phyloP scores from a whole-genome alignment of 257 asterid species.

The Coffea eugenioides region DNA sequence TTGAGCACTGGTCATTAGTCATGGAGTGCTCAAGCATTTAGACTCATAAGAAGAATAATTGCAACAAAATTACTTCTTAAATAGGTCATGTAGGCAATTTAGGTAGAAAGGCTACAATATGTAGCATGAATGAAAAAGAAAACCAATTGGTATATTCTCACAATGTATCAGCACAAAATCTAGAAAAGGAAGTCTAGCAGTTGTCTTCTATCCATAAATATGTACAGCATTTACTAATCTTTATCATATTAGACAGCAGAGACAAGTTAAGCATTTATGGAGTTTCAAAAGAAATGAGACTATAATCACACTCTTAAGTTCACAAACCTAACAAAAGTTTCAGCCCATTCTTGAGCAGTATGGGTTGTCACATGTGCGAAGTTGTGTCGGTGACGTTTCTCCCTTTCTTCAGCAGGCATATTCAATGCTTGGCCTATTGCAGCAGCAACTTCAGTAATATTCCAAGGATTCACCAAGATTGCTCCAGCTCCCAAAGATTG shows the following conservation, averaged over 20 bases:
- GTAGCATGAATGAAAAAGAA: not conserved
- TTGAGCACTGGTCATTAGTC: not conserved
- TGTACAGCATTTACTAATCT: not conserved
- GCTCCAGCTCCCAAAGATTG: slow-evolving; percentile 99
- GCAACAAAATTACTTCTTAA: not conserved
- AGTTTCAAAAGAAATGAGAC: not conserved
- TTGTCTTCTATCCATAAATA: not conserved
- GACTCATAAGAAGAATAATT: not conserved
- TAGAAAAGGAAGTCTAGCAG: not conserved
- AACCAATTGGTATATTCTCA: not conserved
- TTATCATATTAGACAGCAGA: not conserved
- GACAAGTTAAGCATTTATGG: not conserved
- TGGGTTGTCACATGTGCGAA: slow-evolving; percentile 84
- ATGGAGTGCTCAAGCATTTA: not conserved
- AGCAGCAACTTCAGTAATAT: slow-evolving; percentile 79
- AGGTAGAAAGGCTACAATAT: not conserved
- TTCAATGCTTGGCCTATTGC: slow-evolving; percentile 68
- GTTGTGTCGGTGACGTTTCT: slow-evolving; percentile 87
- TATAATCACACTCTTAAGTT: slow-evolving; percentile 5
- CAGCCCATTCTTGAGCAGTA: slow-evolving; percentile 99
- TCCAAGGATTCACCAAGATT: slow-evolving; percentile 97
- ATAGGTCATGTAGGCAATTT: not conserved
- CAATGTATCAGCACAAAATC: not conserved
- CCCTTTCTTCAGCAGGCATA: slow-evolving; percentile 85
- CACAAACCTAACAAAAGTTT: slow-evolving; percentile 83